phyloP scores from a whole-genome alignment of 1,139 yeast species.

The Magnusiomyces paraingens region DNA sequence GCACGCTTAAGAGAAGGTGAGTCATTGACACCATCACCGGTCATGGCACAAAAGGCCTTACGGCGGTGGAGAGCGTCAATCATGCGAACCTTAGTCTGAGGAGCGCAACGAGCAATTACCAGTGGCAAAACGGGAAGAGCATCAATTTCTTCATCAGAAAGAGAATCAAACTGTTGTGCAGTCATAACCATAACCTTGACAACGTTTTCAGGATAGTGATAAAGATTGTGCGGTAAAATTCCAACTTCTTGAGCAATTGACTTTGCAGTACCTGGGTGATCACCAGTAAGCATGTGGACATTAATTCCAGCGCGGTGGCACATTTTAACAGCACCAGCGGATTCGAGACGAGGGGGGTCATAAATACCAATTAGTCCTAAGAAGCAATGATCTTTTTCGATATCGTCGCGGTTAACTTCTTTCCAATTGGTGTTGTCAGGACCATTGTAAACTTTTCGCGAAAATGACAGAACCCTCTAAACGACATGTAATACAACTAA shows the following conservation, averaged over 20 bases:
- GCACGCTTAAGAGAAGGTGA: constrained; percentile 76
- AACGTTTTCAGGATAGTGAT: constrained; percentile 57
- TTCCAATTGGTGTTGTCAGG: constrained; percentile 22
- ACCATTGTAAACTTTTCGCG: constrained; percentile 27
- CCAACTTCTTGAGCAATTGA: constrained; percentile 87
- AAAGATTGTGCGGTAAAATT: constrained; percentile 62
- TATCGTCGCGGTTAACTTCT: constrained; percentile 40
- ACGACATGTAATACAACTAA: background rate
- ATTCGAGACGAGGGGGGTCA: constrained; percentile 76
- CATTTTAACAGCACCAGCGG: constrained; percentile 56
- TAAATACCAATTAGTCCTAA: constrained; percentile 73
- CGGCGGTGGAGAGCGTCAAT: constrained; percentile 77
- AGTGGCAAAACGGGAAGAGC: constrained; percentile 62
- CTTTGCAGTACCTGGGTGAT: constrained; percentile 74
- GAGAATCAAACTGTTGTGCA: constrained; percentile 62
- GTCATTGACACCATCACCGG: constrained; percentile 85
- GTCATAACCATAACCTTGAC: constrained; percentile 69
- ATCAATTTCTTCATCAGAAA: constrained; percentile 60
- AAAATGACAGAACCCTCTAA: constrained; percentile 62
- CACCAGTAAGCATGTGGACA: constrained; percentile 83
- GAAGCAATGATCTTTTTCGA: constrained; percentile 53
- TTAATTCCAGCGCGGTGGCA: constrained; percentile 75
- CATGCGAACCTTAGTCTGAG: constrained; percentile 78
- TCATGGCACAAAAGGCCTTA: constrained; percentile 68
- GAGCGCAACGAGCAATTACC: constrained; percentile 81